A percentile compares a stretch with the other conserved stretches of the same genome.
phyloP scores from a whole-genome alignment of 2,329 filamentous ascomycete genomes.

The Cytospora mali region DNA sequence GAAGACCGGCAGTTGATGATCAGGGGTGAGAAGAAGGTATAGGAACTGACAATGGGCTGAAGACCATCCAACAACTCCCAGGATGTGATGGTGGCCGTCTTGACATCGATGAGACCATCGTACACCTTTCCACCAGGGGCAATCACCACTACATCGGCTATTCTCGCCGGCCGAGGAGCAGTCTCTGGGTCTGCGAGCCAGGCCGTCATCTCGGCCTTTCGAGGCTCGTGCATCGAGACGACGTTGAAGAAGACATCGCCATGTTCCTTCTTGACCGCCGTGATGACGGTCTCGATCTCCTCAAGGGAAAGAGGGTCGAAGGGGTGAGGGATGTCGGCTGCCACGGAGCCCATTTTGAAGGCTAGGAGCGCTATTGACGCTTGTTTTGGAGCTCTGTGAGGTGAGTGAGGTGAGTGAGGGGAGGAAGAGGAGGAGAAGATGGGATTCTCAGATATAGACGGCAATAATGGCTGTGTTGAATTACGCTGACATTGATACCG shows the following conservation, averaged over 20 bases:
- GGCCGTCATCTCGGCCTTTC: constrained; percentile 78
- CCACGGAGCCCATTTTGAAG: constrained; percentile 30
- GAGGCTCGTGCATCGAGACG: constrained; percentile 80
- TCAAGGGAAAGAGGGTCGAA: constrained; percentile 73
- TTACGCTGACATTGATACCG: background rate
- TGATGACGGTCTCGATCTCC: constrained; percentile 74
- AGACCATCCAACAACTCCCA: constrained; percentile 78
- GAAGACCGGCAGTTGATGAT: background rate
- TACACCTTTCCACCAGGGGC: constrained; percentile 77
- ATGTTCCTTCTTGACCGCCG: constrained; percentile 69
- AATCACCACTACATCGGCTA: constrained; percentile 84
- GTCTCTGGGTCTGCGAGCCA: constrained; percentile 72
- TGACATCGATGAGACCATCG: constrained; percentile 79
- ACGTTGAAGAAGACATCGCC: constrained; percentile 81
- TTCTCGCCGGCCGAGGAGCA: constrained; percentile 64
- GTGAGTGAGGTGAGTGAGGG: background rate
- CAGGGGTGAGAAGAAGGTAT: background rate
- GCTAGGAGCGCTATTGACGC: background rate
- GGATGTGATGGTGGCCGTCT: constrained; percentile 64
- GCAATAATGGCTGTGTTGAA: background rate
- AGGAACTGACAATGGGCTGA: constrained; percentile 70
- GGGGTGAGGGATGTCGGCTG: constrained; percentile 56
- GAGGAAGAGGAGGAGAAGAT: background rate
- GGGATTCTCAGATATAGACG: background rate
- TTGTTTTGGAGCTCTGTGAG: background rate